phyloP scores from a whole-genome alignment of 768 basidiomycete genomes.

The Baorangia bicolor region DNA sequence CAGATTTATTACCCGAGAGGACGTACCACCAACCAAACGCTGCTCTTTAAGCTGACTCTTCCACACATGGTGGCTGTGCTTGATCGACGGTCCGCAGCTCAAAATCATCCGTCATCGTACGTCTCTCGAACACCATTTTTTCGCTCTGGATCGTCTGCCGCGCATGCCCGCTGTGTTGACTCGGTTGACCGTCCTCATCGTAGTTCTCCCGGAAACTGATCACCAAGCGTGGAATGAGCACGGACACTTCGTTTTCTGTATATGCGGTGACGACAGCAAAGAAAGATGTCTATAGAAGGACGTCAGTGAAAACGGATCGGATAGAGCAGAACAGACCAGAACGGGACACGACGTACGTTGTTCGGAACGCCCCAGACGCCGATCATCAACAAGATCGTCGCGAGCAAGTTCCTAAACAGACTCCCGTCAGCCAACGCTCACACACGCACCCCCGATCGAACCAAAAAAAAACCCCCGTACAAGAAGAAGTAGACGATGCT shows the following conservation, averaged over 20 bases:
- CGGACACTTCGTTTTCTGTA: constrained; percentile 15
- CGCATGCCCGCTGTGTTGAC: neutral
- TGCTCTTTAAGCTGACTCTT: neutral
- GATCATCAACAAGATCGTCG: constrained; percentile 18
- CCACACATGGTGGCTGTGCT: neutral
- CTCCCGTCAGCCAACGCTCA: neutral
- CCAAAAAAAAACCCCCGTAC: constrained; percentile 7
- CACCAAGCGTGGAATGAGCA: constrained; percentile 20
- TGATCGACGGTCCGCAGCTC: neutral
- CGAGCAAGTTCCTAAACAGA: constrained; percentile 12
- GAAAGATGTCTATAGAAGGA: neutral
- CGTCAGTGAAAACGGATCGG: neutral
- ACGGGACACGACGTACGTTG: constrained; percentile 3
- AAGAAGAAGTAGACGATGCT: constrained; percentile 20
- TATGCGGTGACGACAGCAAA: constrained; percentile 17
- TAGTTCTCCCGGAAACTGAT: constrained; percentile 22
- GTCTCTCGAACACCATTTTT: constrained; percentile 8
- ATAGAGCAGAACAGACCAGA: no score
- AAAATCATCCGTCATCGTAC: constrained; percentile 1
- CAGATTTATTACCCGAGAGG: neutral
- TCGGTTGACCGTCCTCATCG: neutral
- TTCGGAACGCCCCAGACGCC: constrained; percentile 11
- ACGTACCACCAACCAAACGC: neutral
- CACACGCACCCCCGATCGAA: neutral
- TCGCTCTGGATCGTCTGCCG: constrained; percentile 1